phyloP scores from a whole-genome alignment of 352 stramenopile genomes.

The Pythium rhizo-oryzae region DNA sequence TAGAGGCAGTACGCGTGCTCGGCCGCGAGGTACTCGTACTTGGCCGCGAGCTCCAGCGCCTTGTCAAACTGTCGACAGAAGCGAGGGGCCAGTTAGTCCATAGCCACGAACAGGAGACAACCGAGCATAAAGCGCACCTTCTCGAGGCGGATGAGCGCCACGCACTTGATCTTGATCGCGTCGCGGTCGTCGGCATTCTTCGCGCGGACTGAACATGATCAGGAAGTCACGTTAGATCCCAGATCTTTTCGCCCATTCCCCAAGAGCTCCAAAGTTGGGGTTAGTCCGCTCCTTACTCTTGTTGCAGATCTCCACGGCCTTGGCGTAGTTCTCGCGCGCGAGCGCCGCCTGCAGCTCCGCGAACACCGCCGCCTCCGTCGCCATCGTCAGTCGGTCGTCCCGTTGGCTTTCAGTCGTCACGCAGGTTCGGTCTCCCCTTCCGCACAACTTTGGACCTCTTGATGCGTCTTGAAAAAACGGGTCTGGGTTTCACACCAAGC shows the following conservation, averaged over 20 bases:
- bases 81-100: no score
- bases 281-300: constrained; percentile 54
- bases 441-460: constrained; percentile 2
- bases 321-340: constrained; percentile 77
- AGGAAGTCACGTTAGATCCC: no score
- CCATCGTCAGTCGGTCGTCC: constrained; percentile 16
- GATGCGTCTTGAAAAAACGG: neutral
- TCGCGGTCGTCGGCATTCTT: constrained; percentile 74
- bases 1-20: constrained; percentile 85
- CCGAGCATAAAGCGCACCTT: constrained; percentile 61
- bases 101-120: no score
- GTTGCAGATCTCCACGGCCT: constrained; percentile 85
- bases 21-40: constrained; percentile 65
- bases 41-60: constrained; percentile 71
- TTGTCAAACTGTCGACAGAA: constrained; percentile 77
- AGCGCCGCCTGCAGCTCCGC: constrained; percentile 77
- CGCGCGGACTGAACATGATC: constrained; percentile 55
- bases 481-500: neutral
- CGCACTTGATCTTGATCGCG: constrained; percentile 81
- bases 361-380: constrained; percentile 57
- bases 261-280: no score
- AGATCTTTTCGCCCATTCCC: no score
- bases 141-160: constrained; percentile 78
- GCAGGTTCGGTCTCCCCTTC: neutral
- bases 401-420: neutral